Base-by-base conservation (phyloP, 176 grass and related monocot genomes). In the Coix lacrymajobi region DNA sequence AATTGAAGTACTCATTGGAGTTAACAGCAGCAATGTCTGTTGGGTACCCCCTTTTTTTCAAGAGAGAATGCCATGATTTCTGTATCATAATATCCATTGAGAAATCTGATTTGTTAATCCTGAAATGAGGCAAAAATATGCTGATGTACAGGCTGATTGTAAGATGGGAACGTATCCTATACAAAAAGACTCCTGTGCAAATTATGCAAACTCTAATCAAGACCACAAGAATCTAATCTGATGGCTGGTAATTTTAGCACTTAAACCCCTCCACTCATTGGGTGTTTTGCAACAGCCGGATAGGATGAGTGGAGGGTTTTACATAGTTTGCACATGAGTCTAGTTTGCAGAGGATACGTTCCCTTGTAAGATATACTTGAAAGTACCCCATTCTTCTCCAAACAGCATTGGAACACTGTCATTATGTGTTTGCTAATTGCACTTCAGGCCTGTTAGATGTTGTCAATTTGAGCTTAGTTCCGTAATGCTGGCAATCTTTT, bases 1-100 rank as follows among this genome's bases (percentile, higher is more conserved):
- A 16, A 34, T 75, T 10, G 76, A 70, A 63, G 62, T 76, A 25
- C 38, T 65, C 45, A 58, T 82, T 78, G 44, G 41, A 45, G 38
- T 57, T 71, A 2, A 8, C 36, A 36, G 30, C 58, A 81, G n/a
- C 5, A 17, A 22, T 19, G 3, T 29, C 44, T 57, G 29, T n/a
- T 12, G 7, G 19, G 66, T 34, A 29, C 10, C 25, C n/a, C n/a
- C n/a, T 11, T 54, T n/a, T 16, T 33, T 75, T 60, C 7, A 58
- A 39, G 8, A 58, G 30, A 61, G 11, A 78, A 20, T 62, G 6
- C 1, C 84, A 62, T 26, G 39, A 69, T 5, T 48, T 67, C 12
- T 90, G 79, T 79, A 86, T 62, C 38, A 75, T 87, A 57, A 75
- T 87, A 57, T 37, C 37, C 34, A 60, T 34, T 58, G 5, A 46